Percentiles rank a stretch among this genome's conserved stretches.
phyloP scores from a whole-genome alignment of 1,139 yeast species.

The Kodamaea derodonti region DNA sequence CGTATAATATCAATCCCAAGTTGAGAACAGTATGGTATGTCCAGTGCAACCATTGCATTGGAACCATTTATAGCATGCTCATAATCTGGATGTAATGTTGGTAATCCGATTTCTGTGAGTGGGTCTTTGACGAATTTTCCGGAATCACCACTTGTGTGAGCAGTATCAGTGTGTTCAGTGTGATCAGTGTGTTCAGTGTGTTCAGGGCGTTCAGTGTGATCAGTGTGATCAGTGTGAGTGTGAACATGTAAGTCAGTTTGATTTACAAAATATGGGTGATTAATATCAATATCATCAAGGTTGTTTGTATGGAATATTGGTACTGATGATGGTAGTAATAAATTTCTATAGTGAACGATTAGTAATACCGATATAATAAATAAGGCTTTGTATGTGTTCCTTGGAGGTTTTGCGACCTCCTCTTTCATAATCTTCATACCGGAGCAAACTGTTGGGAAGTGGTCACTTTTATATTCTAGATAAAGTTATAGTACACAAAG shows the following conservation, averaged over 20 bases:
- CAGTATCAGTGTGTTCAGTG: not conserved
- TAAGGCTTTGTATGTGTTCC: too few species aligned
- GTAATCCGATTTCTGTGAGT: conserved; percentile 29
- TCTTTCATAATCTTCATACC: too few species aligned
- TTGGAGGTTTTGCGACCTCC: too few species aligned
- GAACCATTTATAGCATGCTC: conserved; percentile 27
- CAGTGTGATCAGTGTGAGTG: too few species aligned
- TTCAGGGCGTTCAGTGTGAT: too few species aligned
- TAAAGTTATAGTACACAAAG: too few species aligned
- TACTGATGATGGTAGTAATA: not conserved
- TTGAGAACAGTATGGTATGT: conserved; percentile 66
- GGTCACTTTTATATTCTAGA: too few species aligned
- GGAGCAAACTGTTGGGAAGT: too few species aligned
- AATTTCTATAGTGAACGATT: not conserved
- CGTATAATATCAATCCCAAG: conserved; percentile 61
- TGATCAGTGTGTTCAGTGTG: too few species aligned
- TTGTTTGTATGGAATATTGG: not conserved
- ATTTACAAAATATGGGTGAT: conserved; percentile 2
- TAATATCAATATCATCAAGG: not conserved
- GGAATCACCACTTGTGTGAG: not conserved
- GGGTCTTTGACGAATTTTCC: conserved; percentile 17
- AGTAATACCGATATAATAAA: too few species aligned
- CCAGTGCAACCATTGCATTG: conserved; percentile 73
- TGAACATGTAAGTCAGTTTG: too few species aligned
- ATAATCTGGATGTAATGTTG: conserved; percentile 30